Evolutionary conservation across 164 flowering plant genomes (phyloP).

Genomic region (Magnolia changhungtana): DNA sequence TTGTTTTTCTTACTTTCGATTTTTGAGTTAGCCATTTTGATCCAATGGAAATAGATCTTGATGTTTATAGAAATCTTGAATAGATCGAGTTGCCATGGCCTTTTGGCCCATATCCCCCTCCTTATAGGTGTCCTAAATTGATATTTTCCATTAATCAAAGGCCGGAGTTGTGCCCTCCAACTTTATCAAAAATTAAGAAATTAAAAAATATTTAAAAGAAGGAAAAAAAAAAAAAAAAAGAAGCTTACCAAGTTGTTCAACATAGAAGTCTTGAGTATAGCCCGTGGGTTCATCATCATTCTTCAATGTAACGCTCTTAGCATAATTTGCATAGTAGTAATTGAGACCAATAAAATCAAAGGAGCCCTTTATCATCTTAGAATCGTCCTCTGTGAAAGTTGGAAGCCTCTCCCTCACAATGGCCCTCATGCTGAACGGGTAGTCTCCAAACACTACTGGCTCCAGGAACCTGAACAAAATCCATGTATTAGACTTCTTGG

Average conservation of each 20-base stretch:
- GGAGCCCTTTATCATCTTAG: not conserved
- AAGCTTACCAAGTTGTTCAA: not conserved
- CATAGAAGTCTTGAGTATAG: not conserved
- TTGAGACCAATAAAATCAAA: slow-evolving; percentile 8
- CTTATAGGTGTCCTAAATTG: no score
- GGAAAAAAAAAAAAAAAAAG: no score
- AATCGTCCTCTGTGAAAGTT: not conserved
- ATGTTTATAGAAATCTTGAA: no score
- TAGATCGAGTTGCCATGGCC: no score
- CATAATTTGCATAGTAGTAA: slow-evolving; percentile 2
- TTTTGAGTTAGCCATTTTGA: no score
- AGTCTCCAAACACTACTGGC: not conserved
- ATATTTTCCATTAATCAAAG: no score
- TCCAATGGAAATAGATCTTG: no score
- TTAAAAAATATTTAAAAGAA: no score
- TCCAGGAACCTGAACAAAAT: slow-evolving; percentile 9
- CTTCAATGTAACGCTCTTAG: not conserved
- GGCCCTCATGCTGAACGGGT: slow-evolving; percentile 2
- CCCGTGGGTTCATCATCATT: not conserved
- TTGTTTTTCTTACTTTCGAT: no score
- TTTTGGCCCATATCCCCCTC: no score
- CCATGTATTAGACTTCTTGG: not conserved
- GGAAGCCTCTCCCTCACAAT: slow-evolving; percentile 1
- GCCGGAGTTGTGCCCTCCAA: no score
- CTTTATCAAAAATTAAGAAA: no score